Conservation (phyloP, 225 moss, liverwort and hornwort species). For the Polytrichum commune region DNA sequence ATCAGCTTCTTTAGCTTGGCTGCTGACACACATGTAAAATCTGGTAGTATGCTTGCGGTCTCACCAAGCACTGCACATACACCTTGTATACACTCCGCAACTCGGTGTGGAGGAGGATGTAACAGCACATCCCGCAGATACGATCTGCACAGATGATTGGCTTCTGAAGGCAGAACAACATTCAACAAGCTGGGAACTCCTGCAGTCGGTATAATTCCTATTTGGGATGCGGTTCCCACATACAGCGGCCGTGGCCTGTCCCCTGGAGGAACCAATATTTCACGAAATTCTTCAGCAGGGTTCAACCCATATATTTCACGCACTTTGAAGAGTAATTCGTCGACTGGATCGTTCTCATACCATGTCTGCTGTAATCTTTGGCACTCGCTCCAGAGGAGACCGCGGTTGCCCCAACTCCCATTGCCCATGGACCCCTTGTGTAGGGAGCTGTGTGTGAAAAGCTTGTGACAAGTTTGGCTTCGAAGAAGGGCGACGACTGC, state of each 20-base stretch:
- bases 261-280: slow-evolving; percentile 71
- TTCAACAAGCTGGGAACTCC: slow-evolving; percentile 82
- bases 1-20: slow-evolving; percentile 83
- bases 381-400: slow-evolving; percentile 83
- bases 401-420: slow-evolving; percentile 78
- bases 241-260: slow-evolving; percentile 82
- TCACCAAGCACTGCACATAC: slow-evolving; percentile 47
- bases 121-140: slow-evolving; percentile 78
- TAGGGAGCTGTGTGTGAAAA: slow-evolving; percentile 70
- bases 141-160: slow-evolving; percentile 62
- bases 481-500: slow-evolving; percentile 83
- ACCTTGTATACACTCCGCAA: slow-evolving; percentile 66
- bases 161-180: slow-evolving; percentile 60
- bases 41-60: slow-evolving; percentile 61
- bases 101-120: slow-evolving; percentile 76
- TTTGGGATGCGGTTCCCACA: slow-evolving; percentile 87
- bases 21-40: slow-evolving; percentile 77
- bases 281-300: slow-evolving; percentile 60
- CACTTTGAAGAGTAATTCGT: slow-evolving; percentile 68
- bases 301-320: slow-evolving; percentile 65
- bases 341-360: slow-evolving; percentile 69
- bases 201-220: slow-evolving; percentile 83
- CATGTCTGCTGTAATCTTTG: slow-evolving; percentile 62
- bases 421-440: slow-evolving; percentile 47
- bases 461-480: slow-evolving; percentile 59